Percentiles rank a stretch among this genome's conserved stretches.
Conservation (phyloP, 1,284 basidiomycete genomes). For the Malassezia caprae region DNA sequence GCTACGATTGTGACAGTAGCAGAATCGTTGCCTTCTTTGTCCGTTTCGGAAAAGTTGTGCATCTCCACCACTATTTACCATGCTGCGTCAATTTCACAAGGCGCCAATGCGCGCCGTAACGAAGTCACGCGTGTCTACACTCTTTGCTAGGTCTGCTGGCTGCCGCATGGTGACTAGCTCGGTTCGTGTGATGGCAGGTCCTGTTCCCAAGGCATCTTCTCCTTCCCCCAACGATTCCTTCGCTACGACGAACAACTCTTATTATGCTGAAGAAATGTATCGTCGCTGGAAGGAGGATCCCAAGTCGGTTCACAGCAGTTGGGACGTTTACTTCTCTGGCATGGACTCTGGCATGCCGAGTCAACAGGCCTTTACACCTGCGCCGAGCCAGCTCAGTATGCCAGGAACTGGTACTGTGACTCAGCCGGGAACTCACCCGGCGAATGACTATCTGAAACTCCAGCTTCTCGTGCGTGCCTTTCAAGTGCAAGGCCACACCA, state of each 20-base stretch:
- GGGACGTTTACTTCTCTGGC: conserved; percentile 88
- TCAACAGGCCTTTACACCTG: conserved; percentile 71
- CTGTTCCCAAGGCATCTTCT: conserved; percentile 8
- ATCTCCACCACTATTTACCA: background rate
- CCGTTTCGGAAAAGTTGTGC: conserved; percentile 1
- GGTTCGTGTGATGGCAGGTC: background rate
- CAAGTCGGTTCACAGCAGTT: conserved; percentile 81
- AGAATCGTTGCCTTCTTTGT: background rate
- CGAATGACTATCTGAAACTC: conserved; percentile 82
- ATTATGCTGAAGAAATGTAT: conserved; percentile 77
- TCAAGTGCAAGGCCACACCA: conserved; percentile 95
- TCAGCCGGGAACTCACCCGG: conserved; percentile 63
- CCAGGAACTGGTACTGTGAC: conserved; percentile 54
- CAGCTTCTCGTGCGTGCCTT: conserved; percentile 66
- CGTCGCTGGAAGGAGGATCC: conserved; percentile 56
- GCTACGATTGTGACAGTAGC: background rate
- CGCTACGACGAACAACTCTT: conserved; percentile 66
- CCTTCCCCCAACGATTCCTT: conserved; percentile 38
- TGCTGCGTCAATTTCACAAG: conserved; percentile 9
- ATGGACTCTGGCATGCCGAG: conserved; percentile 80
- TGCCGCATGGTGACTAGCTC: conserved; percentile 1
- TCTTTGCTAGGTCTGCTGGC: conserved; percentile 1
- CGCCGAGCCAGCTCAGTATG: conserved; percentile 59
- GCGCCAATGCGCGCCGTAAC: conserved; percentile 4
- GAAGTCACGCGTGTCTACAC: background rate